phyloP scores from a whole-genome alignment of 495 filamentous ascomycete genomes.

The Aspergillus funiculosus region DNA sequence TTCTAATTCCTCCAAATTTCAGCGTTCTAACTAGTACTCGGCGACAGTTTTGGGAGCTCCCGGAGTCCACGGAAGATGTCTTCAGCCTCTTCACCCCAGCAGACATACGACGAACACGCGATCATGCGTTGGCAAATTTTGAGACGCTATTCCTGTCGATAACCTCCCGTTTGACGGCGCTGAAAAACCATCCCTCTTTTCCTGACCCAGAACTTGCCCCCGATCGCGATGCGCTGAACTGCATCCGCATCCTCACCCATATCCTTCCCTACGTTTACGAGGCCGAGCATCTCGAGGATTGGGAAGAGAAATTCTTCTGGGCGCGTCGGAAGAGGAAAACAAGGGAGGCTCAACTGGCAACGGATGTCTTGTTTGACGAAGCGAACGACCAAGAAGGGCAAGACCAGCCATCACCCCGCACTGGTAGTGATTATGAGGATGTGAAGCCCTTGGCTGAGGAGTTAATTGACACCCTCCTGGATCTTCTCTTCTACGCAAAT shows the following conservation, averaged over 20 bases:
- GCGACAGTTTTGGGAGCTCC: constrained; percentile 99
- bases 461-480: constrained; percentile 83
- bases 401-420: constrained; percentile 34
- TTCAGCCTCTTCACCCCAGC: constrained; percentile 93
- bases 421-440: constrained; percentile 69
- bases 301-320: constrained; percentile 97
- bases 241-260: constrained; percentile 85
- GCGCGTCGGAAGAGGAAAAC: constrained; percentile 60
- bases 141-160: constrained; percentile 83
- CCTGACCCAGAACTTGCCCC: constrained; percentile 86
- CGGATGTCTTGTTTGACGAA: constrained; percentile 87
- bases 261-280: constrained; percentile 92
- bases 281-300: constrained; percentile 73
- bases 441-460: constrained; percentile 88
- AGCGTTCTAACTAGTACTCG: too few relatives aligned
- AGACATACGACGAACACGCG: constrained; percentile 87
- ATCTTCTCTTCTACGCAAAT: constrained; percentile 85
- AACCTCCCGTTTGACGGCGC: constrained; percentile 68
- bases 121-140: constrained; percentile 79
- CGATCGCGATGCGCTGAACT: constrained; percentile 85
- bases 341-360: constrained; percentile 43
- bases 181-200: constrained; percentile 86
- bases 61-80: constrained; percentile 91
- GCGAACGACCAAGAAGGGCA: constrained; percentile 47
- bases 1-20: not conserved